These are phyloP conservation scores for Chalciporus piperatus DNA, from an alignment of 768 basidiomycete genomes.

Conservation along the genomic window DNA sequence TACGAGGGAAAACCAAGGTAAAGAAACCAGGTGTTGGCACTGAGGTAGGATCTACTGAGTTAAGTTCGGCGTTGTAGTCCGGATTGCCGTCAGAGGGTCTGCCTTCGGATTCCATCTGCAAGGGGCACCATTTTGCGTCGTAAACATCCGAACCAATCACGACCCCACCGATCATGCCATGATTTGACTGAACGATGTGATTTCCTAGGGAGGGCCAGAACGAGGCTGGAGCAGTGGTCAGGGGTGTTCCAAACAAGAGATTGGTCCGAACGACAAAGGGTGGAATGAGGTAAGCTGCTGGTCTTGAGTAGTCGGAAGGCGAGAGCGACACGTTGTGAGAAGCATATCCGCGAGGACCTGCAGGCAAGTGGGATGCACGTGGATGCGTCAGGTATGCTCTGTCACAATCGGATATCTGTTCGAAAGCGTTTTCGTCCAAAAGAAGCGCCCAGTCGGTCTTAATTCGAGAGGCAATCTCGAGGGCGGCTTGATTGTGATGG, in stretches of 20 bases:
- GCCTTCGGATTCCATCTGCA: not conserved
- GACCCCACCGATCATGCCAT: slow-evolving; percentile 38
- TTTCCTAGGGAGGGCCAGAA: slow-evolving; percentile 25
- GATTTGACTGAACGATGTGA: slow-evolving; percentile 28
- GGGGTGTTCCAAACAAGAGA: slow-evolving; percentile 22
- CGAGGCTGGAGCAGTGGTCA: slow-evolving; percentile 14
- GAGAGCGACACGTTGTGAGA: slow-evolving; percentile 28
- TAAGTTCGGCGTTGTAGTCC: not conserved
- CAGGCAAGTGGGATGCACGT: slow-evolving; percentile 33
- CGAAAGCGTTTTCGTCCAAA: slow-evolving; percentile 46
- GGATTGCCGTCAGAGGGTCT: not conserved
- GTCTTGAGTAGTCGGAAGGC: slow-evolving; percentile 30
- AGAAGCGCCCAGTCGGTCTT: slow-evolving; percentile 52
- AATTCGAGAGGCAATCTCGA: slow-evolving; percentile 39
- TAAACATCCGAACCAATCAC: slow-evolving; percentile 23
- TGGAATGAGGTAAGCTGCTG: slow-evolving; percentile 54
- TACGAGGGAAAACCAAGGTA: slow-evolving; percentile 34
- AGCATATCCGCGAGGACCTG: slow-evolving; percentile 41
- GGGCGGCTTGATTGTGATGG: slow-evolving; percentile 23
- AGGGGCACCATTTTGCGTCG: not conserved
- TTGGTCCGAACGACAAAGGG: slow-evolving; percentile 51
- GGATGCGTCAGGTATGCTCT: slow-evolving; percentile 43
- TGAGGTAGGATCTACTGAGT: not conserved
- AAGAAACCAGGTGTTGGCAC: slow-evolving; percentile 25
- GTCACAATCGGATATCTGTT: slow-evolving; percentile 30